Evolutionary conservation across 2,329 filamentous ascomycete species (phyloP).

Genomic region (Arthrobotrys megalospora): DNA sequence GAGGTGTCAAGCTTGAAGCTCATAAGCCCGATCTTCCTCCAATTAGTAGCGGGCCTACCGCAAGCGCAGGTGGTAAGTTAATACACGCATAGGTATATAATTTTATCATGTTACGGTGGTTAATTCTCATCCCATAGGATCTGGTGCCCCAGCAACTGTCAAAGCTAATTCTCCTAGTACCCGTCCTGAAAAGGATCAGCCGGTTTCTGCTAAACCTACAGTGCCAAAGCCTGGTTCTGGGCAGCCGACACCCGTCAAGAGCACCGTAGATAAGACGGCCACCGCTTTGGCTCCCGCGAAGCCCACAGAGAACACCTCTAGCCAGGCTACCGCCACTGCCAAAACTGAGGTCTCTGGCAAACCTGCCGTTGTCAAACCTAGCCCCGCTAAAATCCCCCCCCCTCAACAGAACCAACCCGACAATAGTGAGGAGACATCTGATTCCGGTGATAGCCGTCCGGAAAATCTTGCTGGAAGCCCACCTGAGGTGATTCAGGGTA

Average conservation of each 20-base stretch:
- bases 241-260: no score
- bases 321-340: not conserved
- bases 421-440: not conserved
- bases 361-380: not conserved
- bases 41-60: no score
- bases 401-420: not conserved
- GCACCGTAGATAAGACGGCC: no score
- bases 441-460: not conserved
- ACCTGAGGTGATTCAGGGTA: not conserved
- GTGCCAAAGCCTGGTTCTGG: no score
- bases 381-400: no score
- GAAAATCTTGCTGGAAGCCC: not conserved
- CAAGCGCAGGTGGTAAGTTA: not conserved
- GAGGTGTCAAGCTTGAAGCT: conserved; percentile 9
- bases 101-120: no score
- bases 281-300: not conserved
- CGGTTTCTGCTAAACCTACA: no score
- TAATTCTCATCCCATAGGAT: no score
- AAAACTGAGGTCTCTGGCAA: not conserved
- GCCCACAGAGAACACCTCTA: not conserved
- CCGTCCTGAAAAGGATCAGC: no score
- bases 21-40: not conserved
- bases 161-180: no score
- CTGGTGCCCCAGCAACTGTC: no score
- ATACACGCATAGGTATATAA: no score